Evolutionary conservation across 805 yeast species (phyloP), one percentile per base, ranked within the genome.

Genomic region (Candida suzukii): DNA sequence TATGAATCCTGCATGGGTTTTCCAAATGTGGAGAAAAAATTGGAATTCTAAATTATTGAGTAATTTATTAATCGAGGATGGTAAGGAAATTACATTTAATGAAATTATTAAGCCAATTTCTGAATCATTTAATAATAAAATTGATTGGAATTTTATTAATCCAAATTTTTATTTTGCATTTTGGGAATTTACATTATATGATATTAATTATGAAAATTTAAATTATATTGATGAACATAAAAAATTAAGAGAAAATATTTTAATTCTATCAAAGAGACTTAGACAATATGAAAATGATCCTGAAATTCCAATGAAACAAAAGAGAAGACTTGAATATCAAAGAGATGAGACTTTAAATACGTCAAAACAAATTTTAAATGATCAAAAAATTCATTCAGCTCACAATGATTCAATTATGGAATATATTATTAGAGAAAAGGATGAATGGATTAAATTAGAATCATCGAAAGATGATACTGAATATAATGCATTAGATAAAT

Each of bases 101-200:
- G 38, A 41, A 4, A 30, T 59, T 2, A 43, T 47, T 14, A 44
- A 40, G 1, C 31, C 49, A 13, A 34, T 59, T 14, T 45, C 50
- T 3, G 30, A 40, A 2, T 37, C 48, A 8, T 19, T 55, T 12
- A 42, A 26, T 3, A 25, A 51, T 2, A 20, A 40, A 3, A 34
- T 52, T 12, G 47, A 58, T n/a, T 53, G 60, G 53, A 33, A 50
- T 0, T 28, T 47, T 9, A 38, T 79, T 2, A 51, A 66, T 2
- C 54, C 60, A 13, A 18, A 20, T 3, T 61, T 87, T 24, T 85
- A 71, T 51, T 61, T 67, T 2, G 64, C 73, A 1, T 90, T 88
- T 51, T 90, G 96, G 96, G 76, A 68, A 46, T 64, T 83, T 27
- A 72, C 82, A 0, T 61, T 87, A 8, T 80, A 83, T 53, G 96